phyloP scores from a whole-genome alignment of 352 stramenopile genomes.

The Globisporangium nagaii region DNA sequence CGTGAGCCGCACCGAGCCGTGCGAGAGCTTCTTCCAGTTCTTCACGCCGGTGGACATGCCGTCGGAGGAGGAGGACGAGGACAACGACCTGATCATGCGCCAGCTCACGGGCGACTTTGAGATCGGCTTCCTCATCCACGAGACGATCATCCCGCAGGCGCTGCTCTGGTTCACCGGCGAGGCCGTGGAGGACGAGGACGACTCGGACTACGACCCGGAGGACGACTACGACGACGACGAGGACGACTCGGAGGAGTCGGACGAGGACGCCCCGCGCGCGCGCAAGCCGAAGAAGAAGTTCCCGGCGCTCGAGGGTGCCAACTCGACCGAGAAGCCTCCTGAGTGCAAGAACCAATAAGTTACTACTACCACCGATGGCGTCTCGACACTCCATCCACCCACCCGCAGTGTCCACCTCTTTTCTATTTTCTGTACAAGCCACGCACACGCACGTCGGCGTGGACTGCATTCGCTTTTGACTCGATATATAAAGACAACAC shows the following conservation, averaged over 20 bases:
- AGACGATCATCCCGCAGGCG: slow-evolving; percentile 84
- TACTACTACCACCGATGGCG: not conserved
- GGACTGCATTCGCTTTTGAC: slow-evolving; percentile 10
- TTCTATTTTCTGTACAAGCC: slow-evolving; percentile 5
- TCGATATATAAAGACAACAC: slow-evolving; percentile 2
- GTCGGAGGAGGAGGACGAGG: slow-evolving; percentile 77
- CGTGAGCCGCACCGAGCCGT: slow-evolving; percentile 71
- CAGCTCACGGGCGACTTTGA: slow-evolving; percentile 81
- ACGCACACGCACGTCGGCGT: not conserved
- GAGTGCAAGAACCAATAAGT: slow-evolving; percentile 90
- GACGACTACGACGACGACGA: slow-evolving; percentile 64
- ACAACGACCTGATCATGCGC: slow-evolving; percentile 84
- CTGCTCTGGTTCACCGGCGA: slow-evolving; percentile 86
- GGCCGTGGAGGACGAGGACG: slow-evolving; percentile 53
- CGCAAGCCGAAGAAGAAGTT: slow-evolving; percentile 75
- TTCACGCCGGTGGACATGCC: slow-evolving; percentile 84
- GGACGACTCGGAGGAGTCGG: slow-evolving; percentile 49
- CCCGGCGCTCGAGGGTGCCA: slow-evolving; percentile 53
- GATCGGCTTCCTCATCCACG: slow-evolving; percentile 84
- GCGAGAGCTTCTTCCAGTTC: slow-evolving; percentile 87
- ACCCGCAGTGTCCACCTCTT: not conserved
- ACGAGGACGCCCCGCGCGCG: slow-evolving; percentile 37
- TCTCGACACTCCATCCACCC: slow-evolving; percentile 1
- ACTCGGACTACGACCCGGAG: slow-evolving; percentile 81
- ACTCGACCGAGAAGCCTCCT: slow-evolving; percentile 76